Percentiles rank a stretch among this genome's conserved stretches.
These are phyloP conservation scores for Platanthera guangdongensis DNA, from an alignment of 106 monocot species.

Conservation along the genomic window DNA sequence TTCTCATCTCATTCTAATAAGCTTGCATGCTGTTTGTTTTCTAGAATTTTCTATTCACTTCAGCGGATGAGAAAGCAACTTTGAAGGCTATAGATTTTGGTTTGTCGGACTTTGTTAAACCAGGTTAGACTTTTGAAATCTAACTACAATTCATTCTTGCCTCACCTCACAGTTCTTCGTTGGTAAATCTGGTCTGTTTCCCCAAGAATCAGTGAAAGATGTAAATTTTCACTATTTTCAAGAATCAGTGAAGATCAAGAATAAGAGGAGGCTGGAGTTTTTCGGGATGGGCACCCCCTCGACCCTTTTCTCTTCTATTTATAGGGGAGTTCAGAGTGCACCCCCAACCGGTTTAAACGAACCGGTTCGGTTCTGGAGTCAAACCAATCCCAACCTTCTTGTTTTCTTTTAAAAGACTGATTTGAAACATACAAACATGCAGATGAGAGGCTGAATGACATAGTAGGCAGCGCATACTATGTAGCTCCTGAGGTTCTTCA, in stretches of 20 bases:
- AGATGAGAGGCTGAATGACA: slow-evolving; percentile 96
- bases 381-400: not conserved
- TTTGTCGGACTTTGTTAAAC: slow-evolving; percentile 89
- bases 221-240: too few relatives aligned
- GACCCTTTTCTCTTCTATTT: too few relatives aligned
- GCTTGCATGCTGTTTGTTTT: slow-evolving; percentile 8
- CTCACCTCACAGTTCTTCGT: not conserved
- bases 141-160: not conserved
- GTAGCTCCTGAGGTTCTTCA: slow-evolving; percentile 98
- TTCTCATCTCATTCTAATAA: not conserved
- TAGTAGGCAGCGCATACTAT: slow-evolving; percentile 98
- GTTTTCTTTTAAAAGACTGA: not conserved
- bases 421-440: slow-evolving; percentile 5
- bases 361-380: too few relatives aligned
- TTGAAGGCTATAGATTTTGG: slow-evolving; percentile 98
- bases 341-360: too few relatives aligned
- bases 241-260: too few relatives aligned
- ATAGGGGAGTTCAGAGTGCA: too few relatives aligned
- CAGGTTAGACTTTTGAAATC: slow-evolving; percentile 47
- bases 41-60: slow-evolving; percentile 93
- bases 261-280: too few relatives aligned
- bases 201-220: too few relatives aligned
- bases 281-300: too few relatives aligned
- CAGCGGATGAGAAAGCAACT: slow-evolving; percentile 70
- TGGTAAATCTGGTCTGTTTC: too few relatives aligned